Conservation (phyloP, 2,329 filamentous ascomycete genomes). For the Colletotrichum lupini region DNA sequence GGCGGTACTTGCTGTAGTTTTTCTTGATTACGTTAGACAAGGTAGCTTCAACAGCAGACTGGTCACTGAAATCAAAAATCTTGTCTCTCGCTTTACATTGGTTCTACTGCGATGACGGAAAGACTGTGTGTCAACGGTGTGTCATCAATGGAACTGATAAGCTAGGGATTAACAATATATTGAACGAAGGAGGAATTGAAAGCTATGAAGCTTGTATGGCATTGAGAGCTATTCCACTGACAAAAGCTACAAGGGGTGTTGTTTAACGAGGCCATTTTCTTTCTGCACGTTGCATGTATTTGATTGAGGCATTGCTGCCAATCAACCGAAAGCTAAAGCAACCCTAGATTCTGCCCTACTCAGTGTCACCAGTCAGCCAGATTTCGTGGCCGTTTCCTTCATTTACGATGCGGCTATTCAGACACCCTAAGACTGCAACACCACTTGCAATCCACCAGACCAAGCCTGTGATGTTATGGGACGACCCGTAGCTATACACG, state of each 20-base stretch:
- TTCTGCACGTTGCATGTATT: too few relatives aligned
- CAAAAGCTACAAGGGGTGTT: too few relatives aligned
- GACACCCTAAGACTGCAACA: conserved; percentile 9
- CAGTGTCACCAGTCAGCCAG: conserved; percentile 13
- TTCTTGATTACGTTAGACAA: neutral
- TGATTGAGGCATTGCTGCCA: too few relatives aligned
- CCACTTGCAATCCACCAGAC: conserved; percentile 26
- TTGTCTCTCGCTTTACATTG: neutral
- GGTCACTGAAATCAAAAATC: neutral
- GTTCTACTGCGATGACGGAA: too few relatives aligned
- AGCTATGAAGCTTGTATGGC: too few relatives aligned
- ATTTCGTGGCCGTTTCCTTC: conserved; percentile 27
- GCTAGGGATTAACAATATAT: too few relatives aligned
- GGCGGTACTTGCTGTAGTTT: neutral
- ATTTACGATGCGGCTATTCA: conserved; percentile 18
- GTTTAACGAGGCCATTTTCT: too few relatives aligned
- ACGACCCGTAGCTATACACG: conserved; percentile 20
- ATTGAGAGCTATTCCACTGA: too few relatives aligned
- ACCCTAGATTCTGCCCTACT: neutral
- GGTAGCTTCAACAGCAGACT: neutral
- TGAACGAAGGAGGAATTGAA: too few relatives aligned
- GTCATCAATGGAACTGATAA: too few relatives aligned
- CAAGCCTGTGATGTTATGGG: conserved; percentile 14
- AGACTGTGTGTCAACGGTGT: too few relatives aligned
- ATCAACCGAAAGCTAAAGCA: too few relatives aligned